Conservation (phyloP, 208 protist genomes). For the Wallacemonas collosoma region DNA sequence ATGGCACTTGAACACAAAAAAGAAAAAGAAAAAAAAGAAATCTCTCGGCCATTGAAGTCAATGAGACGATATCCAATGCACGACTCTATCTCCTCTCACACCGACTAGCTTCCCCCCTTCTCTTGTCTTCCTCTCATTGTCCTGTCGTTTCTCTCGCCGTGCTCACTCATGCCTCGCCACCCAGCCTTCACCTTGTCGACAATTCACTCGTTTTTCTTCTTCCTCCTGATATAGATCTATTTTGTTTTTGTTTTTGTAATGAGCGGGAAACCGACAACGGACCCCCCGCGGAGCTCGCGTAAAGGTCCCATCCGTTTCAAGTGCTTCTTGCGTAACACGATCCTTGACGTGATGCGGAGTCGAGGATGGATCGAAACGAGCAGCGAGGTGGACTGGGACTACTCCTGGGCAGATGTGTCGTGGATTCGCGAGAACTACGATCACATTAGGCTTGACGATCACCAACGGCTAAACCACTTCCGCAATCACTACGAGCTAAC, state of each 20-base stretch:
- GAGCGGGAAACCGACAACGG: background rate
- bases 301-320: slow-evolving; percentile 81
- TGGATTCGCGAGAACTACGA: slow-evolving; percentile 95
- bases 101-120: too few relatives aligned
- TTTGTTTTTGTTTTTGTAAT: background rate
- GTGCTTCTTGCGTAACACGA: slow-evolving; percentile 88
- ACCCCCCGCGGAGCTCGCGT: slow-evolving; percentile 29
- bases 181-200: background rate
- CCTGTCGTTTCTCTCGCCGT: slow-evolving; percentile 1
- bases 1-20: too few relatives aligned
- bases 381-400: slow-evolving; percentile 92
- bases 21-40: too few relatives aligned
- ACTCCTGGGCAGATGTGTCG: slow-evolving; percentile 92
- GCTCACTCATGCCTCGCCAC: slow-evolving; percentile 1
- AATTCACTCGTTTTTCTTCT: slow-evolving; percentile 9
- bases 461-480: slow-evolving; percentile 95
- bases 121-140: background rate
- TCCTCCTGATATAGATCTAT: background rate
- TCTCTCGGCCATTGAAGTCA: too few relatives aligned
- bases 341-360: slow-evolving; percentile 91
- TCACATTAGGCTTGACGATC: slow-evolving; percentile 82
- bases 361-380: slow-evolving; percentile 93
- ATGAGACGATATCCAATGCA: too few relatives aligned
- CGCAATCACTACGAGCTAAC: slow-evolving; percentile 97
- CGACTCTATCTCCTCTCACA: too few relatives aligned